These are phyloP conservation scores for Aspergillus kassunensis DNA, from an alignment of 495 filamentous ascomycete genomes.

Conservation along the genomic window DNA sequence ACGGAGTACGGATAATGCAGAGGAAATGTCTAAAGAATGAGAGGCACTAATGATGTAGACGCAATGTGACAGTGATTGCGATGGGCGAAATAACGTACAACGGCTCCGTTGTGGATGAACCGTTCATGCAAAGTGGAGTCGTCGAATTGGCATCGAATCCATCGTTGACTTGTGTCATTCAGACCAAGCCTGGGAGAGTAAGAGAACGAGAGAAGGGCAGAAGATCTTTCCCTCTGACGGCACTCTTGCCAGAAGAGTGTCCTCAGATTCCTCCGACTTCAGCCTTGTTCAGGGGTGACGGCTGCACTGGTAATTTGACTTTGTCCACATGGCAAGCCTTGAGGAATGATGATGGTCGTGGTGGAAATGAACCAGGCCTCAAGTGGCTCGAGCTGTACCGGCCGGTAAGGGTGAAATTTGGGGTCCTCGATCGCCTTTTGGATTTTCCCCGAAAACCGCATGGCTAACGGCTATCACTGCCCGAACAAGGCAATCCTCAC, in stretches of 20 bases:
- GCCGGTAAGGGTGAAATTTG: slow-evolving; percentile 8
- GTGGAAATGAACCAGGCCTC: slow-evolving; percentile 10
- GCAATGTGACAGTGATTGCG: slow-evolving; percentile 16
- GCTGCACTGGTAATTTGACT: slow-evolving; percentile 5
- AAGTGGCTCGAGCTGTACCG: slow-evolving; percentile 13
- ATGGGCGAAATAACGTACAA: slow-evolving; percentile 20
- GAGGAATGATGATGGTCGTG: slow-evolving; percentile 13
- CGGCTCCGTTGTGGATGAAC: slow-evolving; percentile 17
- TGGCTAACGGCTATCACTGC: slow-evolving; percentile 22
- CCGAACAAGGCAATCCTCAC: slow-evolving; percentile 20
- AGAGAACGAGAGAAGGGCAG: slow-evolving; percentile 1
- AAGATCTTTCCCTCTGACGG: slow-evolving; percentile 12
- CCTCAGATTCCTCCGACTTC: no score
- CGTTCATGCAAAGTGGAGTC: slow-evolving; percentile 23
- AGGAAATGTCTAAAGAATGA: slow-evolving; percentile 4
- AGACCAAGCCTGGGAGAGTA: slow-evolving; percentile 8
- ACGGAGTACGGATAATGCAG: no score
- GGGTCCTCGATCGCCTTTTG: slow-evolving; percentile 13
- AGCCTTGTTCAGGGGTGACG: slow-evolving; percentile 12
- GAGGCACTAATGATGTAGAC: slow-evolving; percentile 7
- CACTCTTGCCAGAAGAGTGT: not conserved
- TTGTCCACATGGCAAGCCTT: slow-evolving; percentile 6
- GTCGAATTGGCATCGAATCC: slow-evolving; percentile 7
- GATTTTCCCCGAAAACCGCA: slow-evolving; percentile 14
- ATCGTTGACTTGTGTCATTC: not conserved